phyloP scores from a whole-genome alignment of 345 rosid species.

The Aurinia saxatilis region DNA sequence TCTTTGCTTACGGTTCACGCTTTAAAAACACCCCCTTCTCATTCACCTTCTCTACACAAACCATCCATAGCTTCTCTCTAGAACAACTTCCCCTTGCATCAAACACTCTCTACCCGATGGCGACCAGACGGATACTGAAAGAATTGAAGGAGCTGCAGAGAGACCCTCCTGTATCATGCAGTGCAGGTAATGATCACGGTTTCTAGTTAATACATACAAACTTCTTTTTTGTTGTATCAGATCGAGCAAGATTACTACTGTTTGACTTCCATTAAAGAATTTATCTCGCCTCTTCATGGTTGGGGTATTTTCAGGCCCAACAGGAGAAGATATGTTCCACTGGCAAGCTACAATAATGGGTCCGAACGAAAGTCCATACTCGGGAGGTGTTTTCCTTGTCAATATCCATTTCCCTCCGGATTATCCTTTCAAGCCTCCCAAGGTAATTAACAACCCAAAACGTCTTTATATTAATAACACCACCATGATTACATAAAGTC shows the following conservation, averaged over 20 bases:
- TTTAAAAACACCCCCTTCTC: slow-evolving; percentile 16
- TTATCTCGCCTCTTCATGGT: not conserved
- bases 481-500: not conserved
- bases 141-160: slow-evolving; percentile 61
- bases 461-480: not conserved
- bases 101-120: slow-evolving; percentile 27
- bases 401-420: slow-evolving; percentile 56
- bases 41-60: not conserved
- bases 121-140: slow-evolving; percentile 55
- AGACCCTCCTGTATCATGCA: slow-evolving; percentile 70
- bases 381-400: slow-evolving; percentile 65
- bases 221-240: not conserved
- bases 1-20: slow-evolving; percentile 20
- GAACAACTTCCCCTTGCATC: not conserved
- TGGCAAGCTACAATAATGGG: slow-evolving; percentile 78
- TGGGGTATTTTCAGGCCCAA: slow-evolving; percentile 37
- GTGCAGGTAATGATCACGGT: slow-evolving; percentile 41
- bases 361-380: slow-evolving; percentile 58
- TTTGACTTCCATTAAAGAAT: too few relatives aligned
- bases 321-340: slow-evolving; percentile 58
- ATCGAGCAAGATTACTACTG: too few relatives aligned
- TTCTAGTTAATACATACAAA: not conserved
- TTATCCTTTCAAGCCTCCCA: slow-evolving; percentile 72
- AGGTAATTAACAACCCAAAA: slow-evolving; percentile 19
- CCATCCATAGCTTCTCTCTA: not conserved